Percentiles rank a stretch among this genome's conserved stretches.
These are phyloP conservation scores for Pythium utonaiense DNA, from an alignment of 352 stramenopile genomes.

Conservation along the genomic window DNA sequence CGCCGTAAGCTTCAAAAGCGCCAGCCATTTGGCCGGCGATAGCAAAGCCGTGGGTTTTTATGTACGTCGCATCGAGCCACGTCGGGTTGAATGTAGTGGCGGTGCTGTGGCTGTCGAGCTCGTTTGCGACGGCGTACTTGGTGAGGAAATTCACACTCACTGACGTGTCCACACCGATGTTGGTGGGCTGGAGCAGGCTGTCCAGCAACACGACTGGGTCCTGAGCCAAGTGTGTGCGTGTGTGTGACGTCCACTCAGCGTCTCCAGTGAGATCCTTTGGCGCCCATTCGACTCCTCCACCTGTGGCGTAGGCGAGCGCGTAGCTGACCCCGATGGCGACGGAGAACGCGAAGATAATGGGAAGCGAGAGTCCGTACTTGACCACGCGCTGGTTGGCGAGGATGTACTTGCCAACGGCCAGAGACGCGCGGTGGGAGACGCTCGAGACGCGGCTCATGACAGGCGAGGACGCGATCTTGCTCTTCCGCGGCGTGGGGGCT, in stretches of 20 bases:
- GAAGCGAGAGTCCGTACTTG: slow-evolving; percentile 9
- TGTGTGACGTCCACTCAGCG: slow-evolving; percentile 15
- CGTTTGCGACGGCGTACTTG: slow-evolving; percentile 17
- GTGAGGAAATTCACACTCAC: slow-evolving; percentile 15
- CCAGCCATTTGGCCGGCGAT: slow-evolving; percentile 19
- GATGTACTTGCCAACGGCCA: neutral
- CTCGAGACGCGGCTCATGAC: neutral
- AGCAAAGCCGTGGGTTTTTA: slow-evolving; percentile 13
- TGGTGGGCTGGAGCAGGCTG: slow-evolving; percentile 7
- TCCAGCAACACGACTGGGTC: slow-evolving; percentile 10
- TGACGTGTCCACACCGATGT: slow-evolving; percentile 15
- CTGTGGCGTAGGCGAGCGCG: neutral
- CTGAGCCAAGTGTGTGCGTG: slow-evolving; percentile 20
- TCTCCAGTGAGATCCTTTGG: slow-evolving; percentile 18
- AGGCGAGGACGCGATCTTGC: neutral
- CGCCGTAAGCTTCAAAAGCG: slow-evolving; percentile 15
- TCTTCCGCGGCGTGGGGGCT: no score
- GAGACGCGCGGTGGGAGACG: neutral
- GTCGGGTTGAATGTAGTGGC: slow-evolving; percentile 14
- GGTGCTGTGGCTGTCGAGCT: slow-evolving; percentile 12
- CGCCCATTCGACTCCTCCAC: neutral
- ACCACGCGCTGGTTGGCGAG: slow-evolving; percentile 6
- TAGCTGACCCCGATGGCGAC: slow-evolving; percentile 13
- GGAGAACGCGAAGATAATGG: slow-evolving; percentile 2
- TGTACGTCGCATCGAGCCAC: slow-evolving; percentile 7